These are phyloP conservation scores for Jacaranda copaia DNA, from an alignment of 257 asterid species.

Conservation along the genomic window DNA sequence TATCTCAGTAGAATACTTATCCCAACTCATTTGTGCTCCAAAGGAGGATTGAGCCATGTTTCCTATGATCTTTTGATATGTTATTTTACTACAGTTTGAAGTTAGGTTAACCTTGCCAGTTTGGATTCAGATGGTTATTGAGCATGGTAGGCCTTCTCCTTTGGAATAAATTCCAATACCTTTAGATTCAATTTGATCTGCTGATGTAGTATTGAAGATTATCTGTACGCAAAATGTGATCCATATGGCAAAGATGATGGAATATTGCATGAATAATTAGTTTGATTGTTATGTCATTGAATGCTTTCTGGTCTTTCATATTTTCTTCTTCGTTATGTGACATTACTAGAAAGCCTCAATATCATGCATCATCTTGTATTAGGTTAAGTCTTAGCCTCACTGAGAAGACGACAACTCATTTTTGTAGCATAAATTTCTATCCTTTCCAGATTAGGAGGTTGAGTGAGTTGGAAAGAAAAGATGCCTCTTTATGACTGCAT, in stretches of 20 bases:
- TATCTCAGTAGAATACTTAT: background rate
- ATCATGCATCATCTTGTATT: background rate
- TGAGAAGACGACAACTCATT: conserved; percentile 23
- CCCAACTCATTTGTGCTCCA: background rate
- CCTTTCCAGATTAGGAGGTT: conserved; percentile 24
- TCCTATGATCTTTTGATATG: background rate
- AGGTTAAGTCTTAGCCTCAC: background rate
- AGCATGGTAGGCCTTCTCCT: conserved; percentile 6
- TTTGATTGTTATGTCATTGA: background rate
- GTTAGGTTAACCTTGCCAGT: background rate
- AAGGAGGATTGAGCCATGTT: background rate
- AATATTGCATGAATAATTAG: background rate
- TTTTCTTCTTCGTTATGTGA: background rate
- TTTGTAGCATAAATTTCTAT: conserved; percentile 7
- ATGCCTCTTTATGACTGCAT: conserved; percentile 96
- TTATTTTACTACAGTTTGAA: background rate
- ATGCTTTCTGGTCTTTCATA: conserved; percentile 14
- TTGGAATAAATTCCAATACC: background rate
- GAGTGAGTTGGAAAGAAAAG: conserved; percentile 34
- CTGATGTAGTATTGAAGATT: background rate
- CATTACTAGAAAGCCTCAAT: background rate
- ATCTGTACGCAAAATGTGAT: background rate
- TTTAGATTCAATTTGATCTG: background rate
- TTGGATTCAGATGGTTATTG: background rate
- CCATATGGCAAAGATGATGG: background rate